These are phyloP conservation scores for Dictyostelium capitatum DNA, from an alignment of 78 protist species.

Conservation along the genomic window DNA sequence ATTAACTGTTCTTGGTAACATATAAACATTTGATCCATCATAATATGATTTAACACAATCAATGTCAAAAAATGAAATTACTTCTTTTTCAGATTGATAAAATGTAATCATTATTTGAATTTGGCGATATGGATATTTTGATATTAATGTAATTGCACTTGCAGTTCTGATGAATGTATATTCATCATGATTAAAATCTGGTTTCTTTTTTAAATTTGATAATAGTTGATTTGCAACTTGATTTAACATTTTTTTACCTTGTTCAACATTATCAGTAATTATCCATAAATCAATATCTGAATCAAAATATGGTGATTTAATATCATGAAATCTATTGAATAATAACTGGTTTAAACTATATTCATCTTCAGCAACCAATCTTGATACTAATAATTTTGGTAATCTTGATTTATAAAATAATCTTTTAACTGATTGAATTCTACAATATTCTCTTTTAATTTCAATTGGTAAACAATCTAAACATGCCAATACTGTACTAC, in stretches of 20 bases:
- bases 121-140: not conserved
- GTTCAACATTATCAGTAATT: not conserved
- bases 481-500: not conserved
- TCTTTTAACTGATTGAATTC: not conserved
- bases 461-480: not conserved
- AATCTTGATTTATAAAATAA: not conserved
- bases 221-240: not conserved
- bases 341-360: too few relatives aligned
- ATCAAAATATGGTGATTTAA: not conserved
- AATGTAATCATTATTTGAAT: not conserved
- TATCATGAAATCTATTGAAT: conserved; percentile 1
- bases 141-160: not conserved
- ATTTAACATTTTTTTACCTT: not conserved
- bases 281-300: not conserved
- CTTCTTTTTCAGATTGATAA: not conserved
- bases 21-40: not conserved
- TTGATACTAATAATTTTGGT: not conserved
- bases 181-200: not conserved
- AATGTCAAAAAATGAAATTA: not conserved
- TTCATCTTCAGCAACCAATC: not conserved
- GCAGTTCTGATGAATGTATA: not conserved
- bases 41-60: not conserved
- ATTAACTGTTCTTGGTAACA: not conserved
- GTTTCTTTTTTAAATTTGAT: not conserved
- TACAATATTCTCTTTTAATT: not conserved